These are phyloP conservation scores for Chionographis japonica DNA, from an alignment of 106 monocot genomes.

Conservation along the genomic window DNA sequence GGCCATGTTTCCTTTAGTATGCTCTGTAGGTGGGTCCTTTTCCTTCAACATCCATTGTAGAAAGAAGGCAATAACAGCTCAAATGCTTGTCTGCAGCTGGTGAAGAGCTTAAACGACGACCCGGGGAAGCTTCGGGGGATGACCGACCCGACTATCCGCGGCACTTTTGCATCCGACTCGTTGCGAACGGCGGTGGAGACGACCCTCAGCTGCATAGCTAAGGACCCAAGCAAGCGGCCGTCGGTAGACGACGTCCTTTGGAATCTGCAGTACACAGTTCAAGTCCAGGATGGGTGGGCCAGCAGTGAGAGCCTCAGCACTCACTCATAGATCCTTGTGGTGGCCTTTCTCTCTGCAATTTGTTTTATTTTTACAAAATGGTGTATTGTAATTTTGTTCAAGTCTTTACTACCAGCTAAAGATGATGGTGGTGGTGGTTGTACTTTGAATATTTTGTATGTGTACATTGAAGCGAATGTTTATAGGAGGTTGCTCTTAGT, in stretches of 20 bases:
- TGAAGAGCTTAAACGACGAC: conserved; percentile 36
- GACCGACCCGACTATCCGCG: conserved; percentile 49
- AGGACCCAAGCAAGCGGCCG: conserved; percentile 48
- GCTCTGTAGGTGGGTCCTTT: too few species aligned
- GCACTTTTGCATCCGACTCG: conserved; percentile 70
- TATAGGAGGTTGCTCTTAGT: too few species aligned
- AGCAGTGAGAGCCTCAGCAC: conserved; percentile 61
- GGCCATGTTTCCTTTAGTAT: too few species aligned
- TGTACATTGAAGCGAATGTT: too few species aligned
- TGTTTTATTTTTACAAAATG: too few species aligned
- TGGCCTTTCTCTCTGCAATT: neutral
- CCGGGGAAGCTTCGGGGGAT: conserved; percentile 21
- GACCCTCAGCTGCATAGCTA: conserved; percentile 53
- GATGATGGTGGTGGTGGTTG: too few species aligned
- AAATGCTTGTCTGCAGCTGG: conserved; percentile 35
- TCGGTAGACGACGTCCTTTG: conserved; percentile 89
- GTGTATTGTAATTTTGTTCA: too few species aligned
- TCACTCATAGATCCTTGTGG: conserved; percentile 11
- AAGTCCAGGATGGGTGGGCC: conserved; percentile 81
- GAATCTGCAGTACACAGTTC: conserved; percentile 89
- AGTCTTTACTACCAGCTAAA: too few species aligned
- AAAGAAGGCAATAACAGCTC: too few species aligned
- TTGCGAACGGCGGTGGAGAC: conserved; percentile 49
- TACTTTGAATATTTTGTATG: too few species aligned
- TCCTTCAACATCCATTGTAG: too few species aligned